phyloP scores from a whole-genome alignment of 106 monocot genomes.

The Triglochin maritima region DNA sequence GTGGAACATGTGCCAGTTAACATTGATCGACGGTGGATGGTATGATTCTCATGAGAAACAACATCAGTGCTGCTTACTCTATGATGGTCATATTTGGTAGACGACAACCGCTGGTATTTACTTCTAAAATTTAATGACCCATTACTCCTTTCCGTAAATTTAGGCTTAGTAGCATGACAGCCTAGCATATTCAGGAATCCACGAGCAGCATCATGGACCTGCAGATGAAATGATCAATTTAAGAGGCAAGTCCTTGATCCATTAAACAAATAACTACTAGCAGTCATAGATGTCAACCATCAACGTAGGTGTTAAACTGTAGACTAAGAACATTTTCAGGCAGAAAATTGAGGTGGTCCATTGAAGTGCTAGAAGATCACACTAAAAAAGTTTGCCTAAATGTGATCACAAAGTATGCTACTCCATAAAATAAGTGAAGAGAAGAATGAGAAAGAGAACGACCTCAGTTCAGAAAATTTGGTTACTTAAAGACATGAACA shows the following conservation, averaged over 20 bases:
- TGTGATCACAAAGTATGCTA: no score
- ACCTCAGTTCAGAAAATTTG: no score
- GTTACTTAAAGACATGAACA: no score
- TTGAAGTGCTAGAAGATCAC: no score
- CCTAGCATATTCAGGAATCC: constrained; percentile 42
- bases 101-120: not conserved
- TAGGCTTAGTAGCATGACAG: constrained; percentile 32
- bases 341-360: no score
- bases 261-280: not conserved
- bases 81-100: constrained; percentile 9
- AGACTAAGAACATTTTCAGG: no score
- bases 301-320: no score
- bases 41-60: constrained; percentile 8
- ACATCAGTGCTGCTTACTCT: constrained; percentile 26
- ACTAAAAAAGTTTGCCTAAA: no score
- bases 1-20: not conserved
- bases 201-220: constrained; percentile 79
- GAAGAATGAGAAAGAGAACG: no score
- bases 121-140: not conserved
- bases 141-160: constrained; percentile 27
- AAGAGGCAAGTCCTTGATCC: not conserved
- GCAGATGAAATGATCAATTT: constrained; percentile 1
- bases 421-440: no score
- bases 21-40: constrained; percentile 3
- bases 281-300: no score